A percentile compares a stretch with the other conserved stretches of the same genome.
phyloP scores from a whole-genome alignment of 2,329 filamentous ascomycete species.

The Pyrenochaeta sp. region DNA sequence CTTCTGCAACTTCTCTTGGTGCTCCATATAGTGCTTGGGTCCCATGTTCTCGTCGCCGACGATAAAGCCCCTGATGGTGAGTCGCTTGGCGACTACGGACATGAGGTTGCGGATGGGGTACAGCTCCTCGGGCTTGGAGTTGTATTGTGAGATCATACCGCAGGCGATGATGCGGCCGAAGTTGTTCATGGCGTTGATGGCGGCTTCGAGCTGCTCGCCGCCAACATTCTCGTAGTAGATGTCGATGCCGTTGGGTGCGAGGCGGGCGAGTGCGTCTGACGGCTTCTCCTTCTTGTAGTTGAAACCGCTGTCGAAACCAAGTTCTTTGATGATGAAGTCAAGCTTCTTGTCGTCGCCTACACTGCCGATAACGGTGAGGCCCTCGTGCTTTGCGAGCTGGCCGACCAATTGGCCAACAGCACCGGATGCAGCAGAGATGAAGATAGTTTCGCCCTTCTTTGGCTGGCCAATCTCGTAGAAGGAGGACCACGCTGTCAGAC shows the following conservation, averaged over 20 bases:
- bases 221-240: conserved; percentile 87
- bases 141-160: conserved; percentile 81
- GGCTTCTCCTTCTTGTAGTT: conserved; percentile 89
- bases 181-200: conserved; percentile 69
- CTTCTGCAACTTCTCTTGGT: conserved; percentile 77
- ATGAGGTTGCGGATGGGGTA: conserved; percentile 74
- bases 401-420: conserved; percentile 86
- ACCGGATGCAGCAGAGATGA: conserved; percentile 80
- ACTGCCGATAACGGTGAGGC: conserved; percentile 79
- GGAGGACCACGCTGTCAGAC: conserved; percentile 76
- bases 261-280: conserved; percentile 70
- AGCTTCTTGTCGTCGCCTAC: conserved; percentile 84
- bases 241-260: conserved; percentile 81
- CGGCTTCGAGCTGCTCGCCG: conserved; percentile 76
- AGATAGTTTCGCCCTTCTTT: conserved; percentile 81
- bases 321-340: conserved; percentile 74
- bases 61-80: conserved; percentile 80
- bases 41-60: conserved; percentile 72
- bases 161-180: conserved; percentile 70
- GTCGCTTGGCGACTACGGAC: conserved; percentile 70
- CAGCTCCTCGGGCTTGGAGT: conserved; percentile 63
- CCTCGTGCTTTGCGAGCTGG: conserved; percentile 83
- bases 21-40: conserved; percentile 71
- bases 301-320: conserved; percentile 78
- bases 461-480: conserved; percentile 80